Conservation (phyloP, 192 early-diverging fungal species). For the Gigaspora rosea region DNA sequence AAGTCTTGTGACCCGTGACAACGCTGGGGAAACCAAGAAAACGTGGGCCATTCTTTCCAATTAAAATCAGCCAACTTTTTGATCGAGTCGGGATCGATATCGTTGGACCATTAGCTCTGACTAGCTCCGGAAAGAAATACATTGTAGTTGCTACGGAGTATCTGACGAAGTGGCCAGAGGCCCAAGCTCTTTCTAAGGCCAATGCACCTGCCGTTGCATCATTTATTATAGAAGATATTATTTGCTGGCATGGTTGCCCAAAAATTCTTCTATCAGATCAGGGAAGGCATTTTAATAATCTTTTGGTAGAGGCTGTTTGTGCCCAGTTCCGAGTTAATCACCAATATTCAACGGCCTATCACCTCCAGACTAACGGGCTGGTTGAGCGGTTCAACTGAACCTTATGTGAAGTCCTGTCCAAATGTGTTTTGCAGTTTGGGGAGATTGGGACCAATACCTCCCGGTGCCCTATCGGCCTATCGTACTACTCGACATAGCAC, state of each 20-base stretch:
- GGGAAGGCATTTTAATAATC: slow-evolving; percentile 27
- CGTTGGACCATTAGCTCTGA: slow-evolving; percentile 9
- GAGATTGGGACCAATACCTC: too few species aligned
- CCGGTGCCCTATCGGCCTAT: too few species aligned
- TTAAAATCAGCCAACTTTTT: slow-evolving; percentile 9
- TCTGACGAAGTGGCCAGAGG: slow-evolving; percentile 28
- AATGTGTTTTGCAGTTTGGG: neutral
- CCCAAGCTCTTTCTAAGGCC: neutral
- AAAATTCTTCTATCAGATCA: slow-evolving; percentile 21
- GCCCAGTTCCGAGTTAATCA: neutral
- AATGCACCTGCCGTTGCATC: neutral
- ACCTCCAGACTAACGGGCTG: slow-evolving; percentile 2
- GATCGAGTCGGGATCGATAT: slow-evolving; percentile 30
- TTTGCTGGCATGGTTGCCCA: slow-evolving; percentile 24
- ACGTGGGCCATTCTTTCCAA: neutral
- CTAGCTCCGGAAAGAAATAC: slow-evolving; percentile 24
- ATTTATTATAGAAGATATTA: slow-evolving; percentile 25
- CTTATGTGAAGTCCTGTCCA: too few species aligned
- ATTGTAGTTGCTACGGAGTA: slow-evolving; percentile 34
- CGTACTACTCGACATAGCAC: too few species aligned
- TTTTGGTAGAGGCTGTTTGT: neutral
- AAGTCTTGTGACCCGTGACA: slow-evolving; percentile 34
- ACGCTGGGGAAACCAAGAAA: neutral
- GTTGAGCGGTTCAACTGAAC: neutral
- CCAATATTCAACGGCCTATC: neutral